Evolutionary conservation across 2,329 filamentous ascomycete species (phyloP).

Genomic region (Leptographium wingfieldii): DNA sequence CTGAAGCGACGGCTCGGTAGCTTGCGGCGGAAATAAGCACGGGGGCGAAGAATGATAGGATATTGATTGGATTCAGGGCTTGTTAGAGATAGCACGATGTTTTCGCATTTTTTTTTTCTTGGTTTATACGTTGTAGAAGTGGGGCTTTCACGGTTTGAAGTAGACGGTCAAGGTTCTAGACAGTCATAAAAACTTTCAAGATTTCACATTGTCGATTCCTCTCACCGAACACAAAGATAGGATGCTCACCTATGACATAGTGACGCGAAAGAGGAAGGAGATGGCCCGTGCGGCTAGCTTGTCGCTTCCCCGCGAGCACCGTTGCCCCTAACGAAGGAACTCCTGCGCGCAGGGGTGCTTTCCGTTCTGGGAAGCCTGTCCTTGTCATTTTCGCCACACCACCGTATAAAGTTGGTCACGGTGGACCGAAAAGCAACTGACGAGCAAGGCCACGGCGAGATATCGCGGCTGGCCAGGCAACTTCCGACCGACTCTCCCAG

Average conservation of each 20-base stretch:
- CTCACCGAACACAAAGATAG: background rate
- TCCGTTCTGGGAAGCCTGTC: background rate
- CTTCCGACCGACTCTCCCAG: background rate
- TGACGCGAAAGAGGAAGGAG: background rate
- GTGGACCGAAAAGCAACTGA: background rate
- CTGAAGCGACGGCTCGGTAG: constrained; percentile 42
- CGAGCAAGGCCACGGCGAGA: background rate
- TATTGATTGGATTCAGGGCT: too few species aligned
- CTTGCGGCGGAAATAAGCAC: constrained; percentile 27
- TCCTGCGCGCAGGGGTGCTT: background rate
- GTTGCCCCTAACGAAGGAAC: background rate
- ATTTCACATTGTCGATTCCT: background rate
- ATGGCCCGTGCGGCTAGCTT: background rate
- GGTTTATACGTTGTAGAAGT: too few species aligned
- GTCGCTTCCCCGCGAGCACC: background rate
- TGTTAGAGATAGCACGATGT: too few species aligned
- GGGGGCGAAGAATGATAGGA: background rate
- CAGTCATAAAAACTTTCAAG: background rate
- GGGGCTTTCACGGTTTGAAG: background rate
- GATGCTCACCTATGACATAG: background rate
- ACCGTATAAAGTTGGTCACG: background rate
- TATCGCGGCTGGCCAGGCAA: background rate
- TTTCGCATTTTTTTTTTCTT: too few species aligned
- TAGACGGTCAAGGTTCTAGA: background rate
- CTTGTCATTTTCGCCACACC: background rate